Evolutionary conservation across 768 basidiomycete genomes (phyloP).

Genomic region (Lentinula boryana): DNA sequence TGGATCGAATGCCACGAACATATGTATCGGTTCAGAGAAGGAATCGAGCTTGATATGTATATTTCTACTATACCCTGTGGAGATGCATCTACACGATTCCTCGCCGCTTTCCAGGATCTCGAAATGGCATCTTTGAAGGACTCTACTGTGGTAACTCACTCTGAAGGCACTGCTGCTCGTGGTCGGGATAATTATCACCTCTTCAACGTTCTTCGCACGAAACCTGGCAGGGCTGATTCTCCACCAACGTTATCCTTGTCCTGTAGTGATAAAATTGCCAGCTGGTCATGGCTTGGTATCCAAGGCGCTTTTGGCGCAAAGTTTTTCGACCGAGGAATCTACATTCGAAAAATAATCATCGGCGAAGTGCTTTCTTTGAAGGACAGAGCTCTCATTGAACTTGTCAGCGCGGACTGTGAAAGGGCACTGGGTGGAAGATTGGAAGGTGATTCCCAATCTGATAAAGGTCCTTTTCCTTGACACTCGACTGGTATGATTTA

Average conservation of each 20-base stretch:
- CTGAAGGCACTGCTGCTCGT: constrained; percentile 35
- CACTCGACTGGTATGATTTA: not conserved
- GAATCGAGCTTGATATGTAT: constrained; percentile 60
- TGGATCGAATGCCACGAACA: constrained; percentile 43
- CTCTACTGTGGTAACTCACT: constrained; percentile 25
- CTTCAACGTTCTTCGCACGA: constrained; percentile 79
- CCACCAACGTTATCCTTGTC: constrained; percentile 81
- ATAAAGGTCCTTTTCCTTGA: not conserved
- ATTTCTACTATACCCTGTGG: constrained; percentile 64
- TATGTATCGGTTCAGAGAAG: constrained; percentile 36
- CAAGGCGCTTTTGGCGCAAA: constrained; percentile 73
- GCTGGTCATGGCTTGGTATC: constrained; percentile 79
- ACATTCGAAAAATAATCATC: constrained; percentile 59
- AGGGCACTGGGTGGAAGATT: constrained; percentile 62
- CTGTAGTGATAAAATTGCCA: constrained; percentile 91
- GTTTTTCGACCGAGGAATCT: constrained; percentile 49
- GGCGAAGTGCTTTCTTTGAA: constrained; percentile 48
- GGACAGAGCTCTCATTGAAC: constrained; percentile 25
- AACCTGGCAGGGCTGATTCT: constrained; percentile 90
- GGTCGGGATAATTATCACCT: constrained; percentile 78
- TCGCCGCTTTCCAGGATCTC: constrained; percentile 70
- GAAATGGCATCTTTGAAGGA: constrained; percentile 68
- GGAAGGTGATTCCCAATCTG: constrained; percentile 19
- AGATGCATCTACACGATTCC: constrained; percentile 78
- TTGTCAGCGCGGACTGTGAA: constrained; percentile 56